These are phyloP conservation scores for Acer yangbiense DNA, from an alignment of 345 rosid genomes.

Conservation along the genomic window DNA sequence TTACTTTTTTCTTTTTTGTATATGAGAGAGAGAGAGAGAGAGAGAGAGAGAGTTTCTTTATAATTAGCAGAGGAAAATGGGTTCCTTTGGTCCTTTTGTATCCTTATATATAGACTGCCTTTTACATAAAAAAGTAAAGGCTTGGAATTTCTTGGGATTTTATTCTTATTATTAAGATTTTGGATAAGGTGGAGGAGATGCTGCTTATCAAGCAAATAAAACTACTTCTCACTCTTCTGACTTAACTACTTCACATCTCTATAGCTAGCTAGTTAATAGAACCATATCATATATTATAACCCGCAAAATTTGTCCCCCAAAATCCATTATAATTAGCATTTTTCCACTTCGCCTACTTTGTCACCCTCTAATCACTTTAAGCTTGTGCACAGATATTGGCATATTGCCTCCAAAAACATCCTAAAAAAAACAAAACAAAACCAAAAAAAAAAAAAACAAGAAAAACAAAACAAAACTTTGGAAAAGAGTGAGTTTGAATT, in stretches of 20 bases:
- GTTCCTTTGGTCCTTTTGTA: conserved; percentile 22
- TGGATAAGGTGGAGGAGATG: conserved; percentile 6
- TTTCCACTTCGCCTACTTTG: not conserved
- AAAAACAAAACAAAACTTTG: too few relatives aligned
- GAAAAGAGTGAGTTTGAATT: too few relatives aligned
- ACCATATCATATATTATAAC: not conserved
- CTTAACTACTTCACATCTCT: not conserved
- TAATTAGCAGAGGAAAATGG: conserved; percentile 11
- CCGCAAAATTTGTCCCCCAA: not conserved
- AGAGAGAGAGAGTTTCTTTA: not conserved
- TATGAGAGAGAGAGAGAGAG: conserved; percentile 5
- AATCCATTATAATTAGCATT: not conserved
- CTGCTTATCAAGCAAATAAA: not conserved
- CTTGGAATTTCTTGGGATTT: conserved; percentile 18
- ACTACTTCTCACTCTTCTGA: not conserved
- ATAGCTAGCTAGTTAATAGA: too few relatives aligned
- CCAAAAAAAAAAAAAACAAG: too few relatives aligned
- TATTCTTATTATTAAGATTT: conserved; percentile 25
- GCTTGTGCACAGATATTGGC: not conserved
- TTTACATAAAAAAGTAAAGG: conserved; percentile 30
- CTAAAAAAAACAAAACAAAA: too few relatives aligned
- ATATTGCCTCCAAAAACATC: too few relatives aligned
- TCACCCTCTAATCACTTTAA: not conserved
- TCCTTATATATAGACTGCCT: conserved; percentile 8
- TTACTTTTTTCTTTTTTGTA: too few relatives aligned